Conservation (phyloP, 129 eudicot species). For the Flaveria ramosissima region DNA sequence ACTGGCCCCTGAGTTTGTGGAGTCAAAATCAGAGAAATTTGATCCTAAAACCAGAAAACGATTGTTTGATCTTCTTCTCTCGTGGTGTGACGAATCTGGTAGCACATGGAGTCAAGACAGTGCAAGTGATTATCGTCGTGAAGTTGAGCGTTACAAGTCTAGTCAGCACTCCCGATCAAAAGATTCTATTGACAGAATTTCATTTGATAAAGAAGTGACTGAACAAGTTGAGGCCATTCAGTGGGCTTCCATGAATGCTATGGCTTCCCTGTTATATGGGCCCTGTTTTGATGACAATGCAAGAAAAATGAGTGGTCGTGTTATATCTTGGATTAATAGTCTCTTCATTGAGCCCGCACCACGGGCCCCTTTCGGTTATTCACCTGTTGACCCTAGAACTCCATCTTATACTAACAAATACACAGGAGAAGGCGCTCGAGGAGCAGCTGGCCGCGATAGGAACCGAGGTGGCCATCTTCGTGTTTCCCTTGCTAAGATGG, state of each 20-base stretch:
- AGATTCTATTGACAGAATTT: slow-evolving; percentile 84
- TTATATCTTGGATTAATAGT: slow-evolving; percentile 97
- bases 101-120: slow-evolving; percentile 92
- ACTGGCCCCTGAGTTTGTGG: slow-evolving; percentile 97
- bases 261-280: slow-evolving; percentile 96
- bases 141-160: slow-evolving; percentile 88
- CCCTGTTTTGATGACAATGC: slow-evolving; percentile 99
- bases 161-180: slow-evolving; percentile 91
- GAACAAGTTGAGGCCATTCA: slow-evolving; percentile 99
- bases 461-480: slow-evolving; percentile 93
- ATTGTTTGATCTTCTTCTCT: slow-evolving; percentile 86
- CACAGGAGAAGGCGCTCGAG: slow-evolving; percentile 81
- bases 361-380: slow-evolving; percentile 93
- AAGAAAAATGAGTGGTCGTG: slow-evolving; percentile 96
- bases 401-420: slow-evolving; percentile 83
- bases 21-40: slow-evolving; percentile 91
- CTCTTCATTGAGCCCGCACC: slow-evolving; percentile 95
- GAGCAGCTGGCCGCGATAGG: slow-evolving; percentile 80
- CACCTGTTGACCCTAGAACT: slow-evolving; percentile 99
- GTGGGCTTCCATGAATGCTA: slow-evolving; percentile 98
- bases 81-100: slow-evolving; percentile 94
- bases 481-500: slow-evolving; percentile 92
- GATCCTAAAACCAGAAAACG: slow-evolving; percentile 86
- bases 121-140: slow-evolving; percentile 90
- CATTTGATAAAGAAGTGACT: slow-evolving; percentile 83